Evolutionary conservation across 78 protist species (phyloP).

Genomic region (Bigelowiella natans): DNA sequence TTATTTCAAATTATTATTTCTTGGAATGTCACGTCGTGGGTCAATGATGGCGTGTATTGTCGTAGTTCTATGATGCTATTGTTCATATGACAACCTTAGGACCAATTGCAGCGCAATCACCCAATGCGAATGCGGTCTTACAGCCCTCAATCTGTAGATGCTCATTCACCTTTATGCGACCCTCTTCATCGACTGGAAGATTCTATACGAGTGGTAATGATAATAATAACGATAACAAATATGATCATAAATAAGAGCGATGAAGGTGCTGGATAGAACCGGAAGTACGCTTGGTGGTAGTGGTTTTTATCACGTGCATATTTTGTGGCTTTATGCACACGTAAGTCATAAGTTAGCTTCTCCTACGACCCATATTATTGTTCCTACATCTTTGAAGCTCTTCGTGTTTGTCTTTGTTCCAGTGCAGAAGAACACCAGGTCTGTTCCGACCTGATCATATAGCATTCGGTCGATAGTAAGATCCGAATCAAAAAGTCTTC

Average conservation of each 20-base stretch:
- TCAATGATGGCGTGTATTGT: no score
- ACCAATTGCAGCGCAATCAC: background rate
- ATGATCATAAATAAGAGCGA: no score
- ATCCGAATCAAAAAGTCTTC: no score
- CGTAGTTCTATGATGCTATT: no score
- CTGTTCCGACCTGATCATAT: background rate
- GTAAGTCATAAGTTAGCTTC: background rate
- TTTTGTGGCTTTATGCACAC: background rate
- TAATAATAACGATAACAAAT: background rate
- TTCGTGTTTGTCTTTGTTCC: background rate
- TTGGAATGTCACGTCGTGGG: no score
- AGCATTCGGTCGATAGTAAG: no score
- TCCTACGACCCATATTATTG: background rate
- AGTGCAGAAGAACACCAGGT: background rate
- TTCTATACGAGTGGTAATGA: background rate
- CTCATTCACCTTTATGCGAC: background rate
- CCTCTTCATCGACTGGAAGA: background rate
- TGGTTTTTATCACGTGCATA: background rate
- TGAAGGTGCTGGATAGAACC: no score
- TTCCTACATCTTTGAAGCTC: background rate
- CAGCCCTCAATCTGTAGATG: background rate
- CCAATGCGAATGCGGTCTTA: background rate
- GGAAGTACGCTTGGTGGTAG: background rate
- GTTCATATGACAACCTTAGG: no score
- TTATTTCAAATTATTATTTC: no score